Evolutionary conservation across 352 stramenopile species (phyloP), one percentile per base, ranked within the genome.

Genomic region (Phytopythium helicoides): DNA sequence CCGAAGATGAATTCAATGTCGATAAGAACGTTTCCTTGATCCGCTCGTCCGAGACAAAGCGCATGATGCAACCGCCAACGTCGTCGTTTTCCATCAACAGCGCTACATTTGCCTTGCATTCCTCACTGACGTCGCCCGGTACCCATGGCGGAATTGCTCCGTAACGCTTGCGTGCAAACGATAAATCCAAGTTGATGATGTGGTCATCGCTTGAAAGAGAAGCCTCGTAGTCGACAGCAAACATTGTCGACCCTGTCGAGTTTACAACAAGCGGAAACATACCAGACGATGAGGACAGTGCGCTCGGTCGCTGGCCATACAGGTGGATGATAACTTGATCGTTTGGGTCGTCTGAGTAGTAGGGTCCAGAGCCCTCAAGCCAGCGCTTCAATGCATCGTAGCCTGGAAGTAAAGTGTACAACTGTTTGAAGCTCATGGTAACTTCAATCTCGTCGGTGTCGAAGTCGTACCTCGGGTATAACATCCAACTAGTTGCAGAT

Each of bases 361-460:
- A 73, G n/a, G 66, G 49, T 4, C 58, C 56, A 14, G 45, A 28
- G 14, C 42, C 41, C 40, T 68, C 58, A 22, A 68, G 34, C 19
- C 42, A 49, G 3, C 42, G 31, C n/a, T 64, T 48, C 0, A 46
- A 52, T 16, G 49, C 53, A 23, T 69, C 62, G 42, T 69, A 76
- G 11, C 61, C 66, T 1, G 73, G 65, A n/a, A 82, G 48, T 11
- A 79, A 36, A 34, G 74, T 81, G 61, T 72, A 81, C 7, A 85
- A 59, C 52, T 82, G 74, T 56, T 82, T 81, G 57, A 85, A 76
- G 54, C 74, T 85, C 41, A 82, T 45, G 5, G 74, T 63, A 8
- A 76, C 44, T 47, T 85, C 71, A 49, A 85, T 60, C 39, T 76
- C 60, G 38, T 69, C 54, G 14, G 47, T 56, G 23, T 61, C 58